Conservation (phyloP, 192 early-diverging fungal species). For the Coemansia aciculifera region DNA sequence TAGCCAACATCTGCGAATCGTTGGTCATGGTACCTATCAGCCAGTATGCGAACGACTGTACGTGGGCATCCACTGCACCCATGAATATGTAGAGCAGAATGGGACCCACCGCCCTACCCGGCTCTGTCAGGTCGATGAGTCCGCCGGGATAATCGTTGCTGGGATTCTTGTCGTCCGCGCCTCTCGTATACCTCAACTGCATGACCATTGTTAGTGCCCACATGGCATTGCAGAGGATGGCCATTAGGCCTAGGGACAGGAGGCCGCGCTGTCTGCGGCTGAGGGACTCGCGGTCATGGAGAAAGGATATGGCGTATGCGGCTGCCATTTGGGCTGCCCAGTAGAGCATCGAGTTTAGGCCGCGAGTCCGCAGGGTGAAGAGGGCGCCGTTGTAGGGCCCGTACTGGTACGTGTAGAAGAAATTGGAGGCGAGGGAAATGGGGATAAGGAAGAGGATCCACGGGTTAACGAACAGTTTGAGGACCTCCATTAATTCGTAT, state of each 20-base stretch:
- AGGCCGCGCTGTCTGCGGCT: conserved; percentile 27
- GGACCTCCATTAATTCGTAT: conserved; percentile 55
- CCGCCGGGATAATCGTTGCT: conserved; percentile 34
- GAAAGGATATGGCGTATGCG: conserved; percentile 60
- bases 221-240: conserved; percentile 19
- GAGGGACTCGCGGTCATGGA: conserved; percentile 23
- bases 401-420: conserved; percentile 80
- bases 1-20: conserved; percentile 63
- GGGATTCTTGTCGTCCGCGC: not conserved
- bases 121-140: conserved; percentile 54
- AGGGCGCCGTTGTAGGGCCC: conserved; percentile 62
- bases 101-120: conserved; percentile 56
- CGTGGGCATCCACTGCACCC: conserved; percentile 73
- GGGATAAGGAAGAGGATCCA: conserved; percentile 69
- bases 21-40: conserved; percentile 79
- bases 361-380: conserved; percentile 69
- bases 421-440: conserved; percentile 70
- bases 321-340: conserved; percentile 79
- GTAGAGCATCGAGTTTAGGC: conserved; percentile 73
- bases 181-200: conserved; percentile 56
- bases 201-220: conserved; percentile 59
- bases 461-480: conserved; percentile 63
- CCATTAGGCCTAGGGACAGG: conserved; percentile 4
- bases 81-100: conserved; percentile 69
- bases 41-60: conserved; percentile 77